phyloP scores from a whole-genome alignment of 371 early-diverging fungal genomes.

The Lichtheimia ornata region DNA sequence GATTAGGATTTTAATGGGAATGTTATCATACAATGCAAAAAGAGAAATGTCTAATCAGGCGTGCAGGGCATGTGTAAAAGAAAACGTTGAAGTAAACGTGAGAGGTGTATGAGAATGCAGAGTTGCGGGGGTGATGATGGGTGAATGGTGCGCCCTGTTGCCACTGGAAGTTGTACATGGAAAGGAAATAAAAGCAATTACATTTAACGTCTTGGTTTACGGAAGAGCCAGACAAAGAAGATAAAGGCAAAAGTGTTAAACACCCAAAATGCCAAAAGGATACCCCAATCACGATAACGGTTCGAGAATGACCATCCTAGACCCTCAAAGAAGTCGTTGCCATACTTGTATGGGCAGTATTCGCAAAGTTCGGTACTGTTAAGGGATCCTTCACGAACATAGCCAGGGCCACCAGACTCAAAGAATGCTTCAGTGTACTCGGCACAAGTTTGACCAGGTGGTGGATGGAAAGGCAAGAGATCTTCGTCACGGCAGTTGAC shows the following conservation, averaged over 20 bases:
- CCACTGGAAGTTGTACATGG: no score
- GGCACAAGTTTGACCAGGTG: conserved; percentile 64
- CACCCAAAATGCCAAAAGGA: conserved; percentile 59
- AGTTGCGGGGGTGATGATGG: no score
- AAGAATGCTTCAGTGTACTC: conserved; percentile 63
- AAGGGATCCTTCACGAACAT: conserved; percentile 47
- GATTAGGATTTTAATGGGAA: no score
- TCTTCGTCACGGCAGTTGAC: conserved; percentile 58
- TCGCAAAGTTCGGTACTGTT: conserved; percentile 57
- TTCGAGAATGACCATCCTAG: conserved; percentile 67
- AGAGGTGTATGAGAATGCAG: no score
- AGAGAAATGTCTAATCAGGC: no score
- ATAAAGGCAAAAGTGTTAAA: conserved; percentile 59
- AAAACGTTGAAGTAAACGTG: no score
- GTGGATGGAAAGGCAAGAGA: conserved; percentile 51
- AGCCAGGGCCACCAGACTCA: conserved; percentile 51
- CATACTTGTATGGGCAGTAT: conserved; percentile 65
- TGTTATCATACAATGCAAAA: no score
- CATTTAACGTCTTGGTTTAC: conserved; percentile 45
- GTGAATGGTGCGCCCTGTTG: no score
- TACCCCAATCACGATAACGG: conserved; percentile 67
- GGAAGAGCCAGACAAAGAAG: conserved; percentile 51
- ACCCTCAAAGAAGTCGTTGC: conserved; percentile 58
- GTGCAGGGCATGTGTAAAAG: no score
- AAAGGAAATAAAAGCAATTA: no score